Evolutionary conservation across 805 yeast genomes (phyloP).

Genomic region (Saccharomycopsis oosterbeekiorum): DNA sequence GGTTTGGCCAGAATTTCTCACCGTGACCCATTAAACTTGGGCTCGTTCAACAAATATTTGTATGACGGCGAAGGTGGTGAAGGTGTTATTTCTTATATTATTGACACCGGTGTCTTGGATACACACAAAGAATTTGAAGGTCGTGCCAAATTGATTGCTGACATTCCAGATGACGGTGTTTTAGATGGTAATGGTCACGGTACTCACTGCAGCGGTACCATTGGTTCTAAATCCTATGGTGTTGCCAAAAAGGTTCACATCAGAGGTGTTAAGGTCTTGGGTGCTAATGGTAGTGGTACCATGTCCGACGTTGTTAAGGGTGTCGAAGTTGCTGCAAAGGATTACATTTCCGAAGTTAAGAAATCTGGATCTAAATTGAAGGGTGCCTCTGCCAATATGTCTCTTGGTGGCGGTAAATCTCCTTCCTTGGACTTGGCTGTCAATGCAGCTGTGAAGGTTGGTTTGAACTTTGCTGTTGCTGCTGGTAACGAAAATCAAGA

Average conservation of each 20-base stretch:
- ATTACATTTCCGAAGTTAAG: constrained; percentile 34
- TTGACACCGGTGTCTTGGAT: constrained; percentile 46
- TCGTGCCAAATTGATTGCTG: constrained; percentile 52
- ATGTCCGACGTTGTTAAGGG: constrained; percentile 56
- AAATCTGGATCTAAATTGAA: constrained; percentile 42
- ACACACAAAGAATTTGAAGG: constrained; percentile 50
- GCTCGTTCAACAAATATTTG: constrained; percentile 49
- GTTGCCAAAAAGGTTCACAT: constrained; percentile 50
- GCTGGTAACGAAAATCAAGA: constrained; percentile 93
- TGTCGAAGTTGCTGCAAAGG: constrained; percentile 46
- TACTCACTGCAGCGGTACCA: constrained; percentile 60
- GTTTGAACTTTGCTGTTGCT: constrained; percentile 89
- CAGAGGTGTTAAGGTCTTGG: constrained; percentile 52
- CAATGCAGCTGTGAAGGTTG: constrained; percentile 80
- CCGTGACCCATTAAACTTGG: constrained; percentile 50
- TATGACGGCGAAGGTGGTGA: constrained; percentile 52
- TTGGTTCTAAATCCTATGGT: constrained; percentile 48
- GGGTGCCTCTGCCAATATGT: constrained; percentile 87
- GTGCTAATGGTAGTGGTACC: constrained; percentile 49
- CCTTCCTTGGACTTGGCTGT: constrained; percentile 81
- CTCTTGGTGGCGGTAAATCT: constrained; percentile 88
- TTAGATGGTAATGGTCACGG: constrained; percentile 56
- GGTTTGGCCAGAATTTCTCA: constrained; percentile 64
- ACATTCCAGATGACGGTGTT: constrained; percentile 41
- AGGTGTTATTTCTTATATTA: constrained; percentile 47